A percentile compares a stretch with the other conserved stretches of the same genome.
phyloP scores from a whole-genome alignment of 164 flowering plant genomes.

The Paratinospora sagittata region DNA sequence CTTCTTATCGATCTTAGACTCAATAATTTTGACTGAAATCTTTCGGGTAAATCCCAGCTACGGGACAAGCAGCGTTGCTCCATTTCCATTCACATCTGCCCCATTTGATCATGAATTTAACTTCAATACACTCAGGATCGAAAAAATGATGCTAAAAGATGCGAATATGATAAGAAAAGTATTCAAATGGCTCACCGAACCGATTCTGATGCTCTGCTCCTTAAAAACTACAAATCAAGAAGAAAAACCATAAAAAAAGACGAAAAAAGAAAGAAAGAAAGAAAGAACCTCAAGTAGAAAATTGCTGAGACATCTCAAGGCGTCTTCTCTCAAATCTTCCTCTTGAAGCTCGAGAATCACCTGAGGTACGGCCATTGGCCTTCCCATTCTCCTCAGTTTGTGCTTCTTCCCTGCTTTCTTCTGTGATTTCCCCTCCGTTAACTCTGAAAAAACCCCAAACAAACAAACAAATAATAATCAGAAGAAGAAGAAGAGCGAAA shows the following conservation, averaged over 20 bases:
- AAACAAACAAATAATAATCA: too few relatives aligned
- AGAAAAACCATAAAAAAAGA: neutral
- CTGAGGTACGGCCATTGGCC: conserved; percentile 33
- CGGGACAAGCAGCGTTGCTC: too few relatives aligned
- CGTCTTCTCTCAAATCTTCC: conserved; percentile 25
- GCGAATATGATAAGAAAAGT: neutral
- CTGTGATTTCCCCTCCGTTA: conserved; percentile 6
- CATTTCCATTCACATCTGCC: too few relatives aligned
- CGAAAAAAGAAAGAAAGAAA: conserved; percentile 6
- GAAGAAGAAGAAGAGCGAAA: neutral
- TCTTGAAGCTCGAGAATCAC: conserved; percentile 32
- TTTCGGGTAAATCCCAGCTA: too few relatives aligned
- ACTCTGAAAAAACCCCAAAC: conserved; percentile 18
- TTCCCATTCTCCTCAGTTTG: conserved; percentile 22
- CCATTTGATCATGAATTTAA: too few relatives aligned
- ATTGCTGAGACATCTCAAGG: conserved; percentile 33
- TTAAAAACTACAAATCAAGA: neutral
- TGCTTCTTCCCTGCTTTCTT: conserved; percentile 24
- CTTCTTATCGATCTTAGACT: too few relatives aligned
- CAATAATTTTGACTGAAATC: too few relatives aligned
- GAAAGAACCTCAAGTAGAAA: conserved; percentile 31
- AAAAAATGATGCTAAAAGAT: too few relatives aligned
- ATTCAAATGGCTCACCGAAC: neutral
- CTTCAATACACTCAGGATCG: too few relatives aligned
- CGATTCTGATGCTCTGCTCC: neutral